phyloP scores from a whole-genome alignment of 257 asterid species.

The Verbena officinalis region DNA sequence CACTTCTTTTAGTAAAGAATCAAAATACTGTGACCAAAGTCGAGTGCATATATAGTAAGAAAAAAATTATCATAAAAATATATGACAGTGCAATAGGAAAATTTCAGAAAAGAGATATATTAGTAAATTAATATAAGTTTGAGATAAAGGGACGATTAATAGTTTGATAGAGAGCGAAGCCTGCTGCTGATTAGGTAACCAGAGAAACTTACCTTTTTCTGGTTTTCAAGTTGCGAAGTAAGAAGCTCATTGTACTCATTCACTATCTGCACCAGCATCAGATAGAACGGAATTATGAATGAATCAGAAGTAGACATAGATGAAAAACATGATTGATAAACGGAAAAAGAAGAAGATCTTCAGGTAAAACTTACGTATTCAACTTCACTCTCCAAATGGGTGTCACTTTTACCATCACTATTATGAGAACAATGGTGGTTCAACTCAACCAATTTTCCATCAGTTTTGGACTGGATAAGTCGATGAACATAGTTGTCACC shows the following conservation, averaged over 20 bases:
- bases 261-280: slow-evolving; percentile 73
- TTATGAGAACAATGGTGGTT: slow-evolving; percentile 45
- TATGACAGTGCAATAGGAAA: slow-evolving; percentile 9
- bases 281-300: slow-evolving; percentile 23
- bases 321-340: slow-evolving; percentile 25
- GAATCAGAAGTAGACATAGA: slow-evolving; percentile 10
- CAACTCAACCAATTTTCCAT: slow-evolving; percentile 89
- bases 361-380: slow-evolving; percentile 61
- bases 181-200: slow-evolving; percentile 2
- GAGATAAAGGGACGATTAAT: not conserved
- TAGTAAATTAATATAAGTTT: slow-evolving; percentile 5
- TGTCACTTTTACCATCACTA: slow-evolving; percentile 55
- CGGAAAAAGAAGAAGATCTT: slow-evolving; percentile 14
- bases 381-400: slow-evolving; percentile 62
- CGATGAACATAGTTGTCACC: slow-evolving; percentile 99
- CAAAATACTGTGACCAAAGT: slow-evolving; percentile 73
- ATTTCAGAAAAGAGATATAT: slow-evolving; percentile 8
- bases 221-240: slow-evolving; percentile 85
- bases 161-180: slow-evolving; percentile 7
- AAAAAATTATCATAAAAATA: slow-evolving; percentile 21
- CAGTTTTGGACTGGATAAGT: slow-evolving; percentile 90
- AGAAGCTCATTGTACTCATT: slow-evolving; percentile 94
- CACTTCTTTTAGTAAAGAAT: slow-evolving; percentile 68
- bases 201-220: slow-evolving; percentile 68
- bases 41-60: slow-evolving; percentile 28